Evolutionary conservation across 345 rosid species (phyloP), one percentile per base, ranked within the genome.

Genomic region (Pseudoturritis turrita): DNA sequence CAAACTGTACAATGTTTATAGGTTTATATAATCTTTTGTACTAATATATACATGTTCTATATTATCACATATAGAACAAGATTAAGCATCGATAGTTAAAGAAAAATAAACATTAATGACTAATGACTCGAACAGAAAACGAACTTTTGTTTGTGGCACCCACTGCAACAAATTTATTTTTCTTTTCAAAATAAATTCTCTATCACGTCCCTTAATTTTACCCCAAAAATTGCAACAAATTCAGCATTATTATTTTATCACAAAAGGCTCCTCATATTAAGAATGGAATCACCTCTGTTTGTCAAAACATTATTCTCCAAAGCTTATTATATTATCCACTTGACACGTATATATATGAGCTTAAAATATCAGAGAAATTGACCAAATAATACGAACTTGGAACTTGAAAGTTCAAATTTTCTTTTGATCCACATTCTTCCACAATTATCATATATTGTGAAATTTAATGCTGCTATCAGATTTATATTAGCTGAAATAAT

Each of bases 291-390:
- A 43, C n/a, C 23, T 54, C 13, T 62, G 10, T 53, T 73, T 55
- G 5, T 41, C 76, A 62, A 51, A 41, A 46, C 15, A 33, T 8
- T 25, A 23, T 55, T 64, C 63, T 54, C 63, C 31, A 23, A 64
- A 22, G 47, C 13, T 35, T 50, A 18, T 18, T 35, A 35, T 64
- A 64, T 23, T 36, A 64, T 14, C 71, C 65, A 73, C 65, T 73
- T 65, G 77, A 36, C 31, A 35, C 44, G 39, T 44, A 35, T 58
- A 3, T 23, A 51, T 61, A 28, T 28, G 35, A 52, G 21, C 4
- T 36, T 26, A 41, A 22, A 62, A 62, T 41, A 52, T 43, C 53
- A 21, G 0, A 18, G 1, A 36, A 39, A 17, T 33, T 50, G 46
- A 23, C 46, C 15, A 0, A 46, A 36, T 13, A 14, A 7, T 6